phyloP scores from a whole-genome alignment of 345 rosid genomes.

The Toxicodendron radicans region DNA sequence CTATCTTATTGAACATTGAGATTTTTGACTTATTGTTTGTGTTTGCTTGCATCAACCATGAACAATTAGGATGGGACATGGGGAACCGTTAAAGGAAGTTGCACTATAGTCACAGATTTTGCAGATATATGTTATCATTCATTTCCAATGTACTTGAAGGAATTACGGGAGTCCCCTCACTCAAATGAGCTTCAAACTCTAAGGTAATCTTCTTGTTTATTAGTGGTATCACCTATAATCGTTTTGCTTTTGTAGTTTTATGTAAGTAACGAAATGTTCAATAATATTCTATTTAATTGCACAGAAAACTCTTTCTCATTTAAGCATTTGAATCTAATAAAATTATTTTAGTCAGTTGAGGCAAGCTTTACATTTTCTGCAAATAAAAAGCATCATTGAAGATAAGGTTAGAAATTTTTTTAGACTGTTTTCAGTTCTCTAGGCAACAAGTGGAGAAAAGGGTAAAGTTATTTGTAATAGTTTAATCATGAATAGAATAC shows the following conservation, averaged over 20 bases:
- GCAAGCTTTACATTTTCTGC: background rate
- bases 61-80: conserved; percentile 75
- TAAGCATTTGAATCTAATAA: background rate
- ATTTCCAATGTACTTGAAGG: conserved; percentile 61
- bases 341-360: background rate
- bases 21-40: conserved; percentile 4
- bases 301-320: background rate
- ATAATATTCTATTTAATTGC: background rate
- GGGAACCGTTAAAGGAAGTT: conserved; percentile 78
- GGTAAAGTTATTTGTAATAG: background rate
- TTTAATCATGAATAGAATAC: background rate
- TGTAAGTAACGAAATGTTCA: background rate
- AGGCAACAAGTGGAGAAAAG: background rate
- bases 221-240: background rate
- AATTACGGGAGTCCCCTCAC: conserved; percentile 51
- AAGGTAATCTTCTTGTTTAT: conserved; percentile 43
- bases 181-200: conserved; percentile 58
- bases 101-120: conserved; percentile 71
- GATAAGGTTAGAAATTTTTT: conserved; percentile 1
- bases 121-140: conserved; percentile 76
- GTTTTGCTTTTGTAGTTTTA: background rate
- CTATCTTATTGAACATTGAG: background rate
- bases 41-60: conserved; percentile 1
- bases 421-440: conserved; percentile 8
- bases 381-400: background rate